These are phyloP conservation scores for Tympanopsis confertula DNA, from an alignment of 2,329 filamentous ascomycete species.

Conservation along the genomic window DNA sequence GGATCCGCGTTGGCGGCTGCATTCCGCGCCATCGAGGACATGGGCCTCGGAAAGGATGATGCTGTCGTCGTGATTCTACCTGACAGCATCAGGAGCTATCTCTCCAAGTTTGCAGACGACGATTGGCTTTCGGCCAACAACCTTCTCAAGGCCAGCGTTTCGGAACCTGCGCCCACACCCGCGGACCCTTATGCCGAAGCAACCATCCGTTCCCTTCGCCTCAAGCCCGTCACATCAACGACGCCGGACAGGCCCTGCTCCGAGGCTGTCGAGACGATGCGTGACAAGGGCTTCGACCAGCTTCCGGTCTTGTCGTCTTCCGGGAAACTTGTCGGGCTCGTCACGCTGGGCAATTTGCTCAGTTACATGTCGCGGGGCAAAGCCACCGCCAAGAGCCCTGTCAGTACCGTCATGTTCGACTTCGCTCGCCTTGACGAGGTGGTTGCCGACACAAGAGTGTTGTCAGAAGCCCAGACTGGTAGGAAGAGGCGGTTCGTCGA, in stretches of 20 bases:
- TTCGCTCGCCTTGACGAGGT: constrained; percentile 81
- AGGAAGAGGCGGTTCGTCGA: constrained; percentile 66
- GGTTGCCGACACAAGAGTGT: constrained; percentile 58
- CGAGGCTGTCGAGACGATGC: constrained; percentile 93
- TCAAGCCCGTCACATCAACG: constrained; percentile 89
- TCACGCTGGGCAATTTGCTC: constrained; percentile 89
- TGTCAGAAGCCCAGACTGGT: constrained; percentile 21
- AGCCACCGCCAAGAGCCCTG: constrained; percentile 60
- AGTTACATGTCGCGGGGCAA: constrained; percentile 79
- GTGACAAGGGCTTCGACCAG: constrained; percentile 95
- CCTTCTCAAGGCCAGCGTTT: constrained; percentile 58
- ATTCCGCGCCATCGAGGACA: constrained; percentile 65
- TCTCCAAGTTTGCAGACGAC: constrained; percentile 97
- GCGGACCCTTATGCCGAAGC: constrained; percentile 64
- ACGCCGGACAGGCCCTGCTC: constrained; percentile 59
- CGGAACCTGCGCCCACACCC: constrained; percentile 22
- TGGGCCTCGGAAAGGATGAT: constrained; percentile 67
- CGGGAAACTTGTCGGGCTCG: constrained; percentile 73
- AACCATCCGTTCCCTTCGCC: constrained; percentile 69
- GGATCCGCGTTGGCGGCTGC: constrained; percentile 82
- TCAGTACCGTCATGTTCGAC: constrained; percentile 91
- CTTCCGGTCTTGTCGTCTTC: constrained; percentile 72
- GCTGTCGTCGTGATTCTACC: constrained; percentile 87
- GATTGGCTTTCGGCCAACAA: constrained; percentile 97
- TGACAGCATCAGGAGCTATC: constrained; percentile 92